phyloP scores from a whole-genome alignment of 2,329 filamentous ascomycete genomes.

The Zasmidium cellare region DNA sequence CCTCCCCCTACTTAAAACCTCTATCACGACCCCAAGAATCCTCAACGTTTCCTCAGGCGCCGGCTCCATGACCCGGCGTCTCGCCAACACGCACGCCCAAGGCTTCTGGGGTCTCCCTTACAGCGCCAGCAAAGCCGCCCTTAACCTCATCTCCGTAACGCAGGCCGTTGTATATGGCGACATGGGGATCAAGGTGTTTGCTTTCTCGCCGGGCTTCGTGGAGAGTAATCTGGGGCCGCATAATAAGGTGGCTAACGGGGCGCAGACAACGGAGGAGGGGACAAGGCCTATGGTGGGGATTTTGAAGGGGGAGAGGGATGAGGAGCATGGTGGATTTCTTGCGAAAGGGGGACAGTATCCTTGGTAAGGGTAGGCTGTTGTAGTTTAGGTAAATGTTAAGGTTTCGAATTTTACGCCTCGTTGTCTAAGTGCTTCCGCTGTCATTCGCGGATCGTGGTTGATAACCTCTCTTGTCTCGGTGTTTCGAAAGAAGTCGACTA shows the following conservation, averaged over 20 bases:
- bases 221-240: constrained; percentile 35
- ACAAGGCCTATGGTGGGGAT: constrained; percentile 38
- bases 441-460: neutral
- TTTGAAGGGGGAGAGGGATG: constrained; percentile 38
- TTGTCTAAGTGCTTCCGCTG: neutral
- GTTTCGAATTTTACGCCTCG: neutral
- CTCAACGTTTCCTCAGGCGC: constrained; percentile 39
- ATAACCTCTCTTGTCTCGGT: neutral
- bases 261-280: constrained; percentile 35
- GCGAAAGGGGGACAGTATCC: constrained; percentile 10
- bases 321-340: constrained; percentile 24
- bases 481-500: neutral
- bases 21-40: constrained; percentile 27
- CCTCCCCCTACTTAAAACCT: constrained; percentile 28
- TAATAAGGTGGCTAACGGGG: constrained; percentile 39
- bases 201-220: constrained; percentile 42
- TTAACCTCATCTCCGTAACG: constrained; percentile 40
- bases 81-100: constrained; percentile 30
- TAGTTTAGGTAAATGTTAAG: neutral
- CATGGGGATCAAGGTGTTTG: constrained; percentile 39
- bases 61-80: constrained; percentile 34
- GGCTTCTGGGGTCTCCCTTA: constrained; percentile 32
- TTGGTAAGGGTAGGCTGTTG: constrained; percentile 6
- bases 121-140: constrained; percentile 39
- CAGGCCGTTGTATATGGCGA: constrained; percentile 28